A percentile compares a stretch with the other conserved stretches of the same genome.
phyloP scores from a whole-genome alignment of 2,329 filamentous ascomycete genomes.

The Pseudocercospora fuligena region DNA sequence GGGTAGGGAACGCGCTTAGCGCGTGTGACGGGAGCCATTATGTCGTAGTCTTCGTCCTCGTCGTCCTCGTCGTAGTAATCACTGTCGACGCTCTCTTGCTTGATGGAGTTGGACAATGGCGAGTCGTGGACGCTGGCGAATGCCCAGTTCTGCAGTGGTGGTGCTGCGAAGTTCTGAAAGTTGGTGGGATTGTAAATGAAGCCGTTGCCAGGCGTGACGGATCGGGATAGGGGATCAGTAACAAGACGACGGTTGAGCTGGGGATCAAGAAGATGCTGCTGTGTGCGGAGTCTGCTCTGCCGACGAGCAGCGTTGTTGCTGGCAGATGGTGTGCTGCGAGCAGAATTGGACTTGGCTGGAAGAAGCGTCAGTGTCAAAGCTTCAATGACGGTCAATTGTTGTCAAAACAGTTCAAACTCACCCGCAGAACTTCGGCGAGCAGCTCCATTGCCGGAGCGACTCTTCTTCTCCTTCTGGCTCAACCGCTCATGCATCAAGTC shows the following conservation, averaged over 20 bases:
- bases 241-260: slow-evolving; percentile 36
- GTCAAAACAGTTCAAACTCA: slow-evolving; percentile 16
- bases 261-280: slow-evolving; percentile 37
- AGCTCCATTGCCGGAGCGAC: slow-evolving; percentile 17
- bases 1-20: slow-evolving; percentile 16
- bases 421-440: slow-evolving; percentile 27
- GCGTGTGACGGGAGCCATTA: slow-evolving; percentile 10
- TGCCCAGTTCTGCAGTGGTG: slow-evolving; percentile 45
- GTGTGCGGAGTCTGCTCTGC: slow-evolving; percentile 31
- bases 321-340: slow-evolving; percentile 33
- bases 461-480: slow-evolving; percentile 71
- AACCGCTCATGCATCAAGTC: slow-evolving; percentile 77
- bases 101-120: slow-evolving; percentile 29
- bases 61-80: slow-evolving; percentile 31
- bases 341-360: slow-evolving; percentile 22
- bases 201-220: slow-evolving; percentile 32
- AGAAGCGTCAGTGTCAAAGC: slow-evolving; percentile 10
- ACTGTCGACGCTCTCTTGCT: slow-evolving; percentile 36
- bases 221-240: slow-evolving; percentile 34
- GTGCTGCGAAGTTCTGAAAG: slow-evolving; percentile 39
- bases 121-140: slow-evolving; percentile 19
- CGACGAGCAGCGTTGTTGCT: slow-evolving; percentile 16
- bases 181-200: slow-evolving; percentile 25
- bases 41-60: slow-evolving; percentile 28
- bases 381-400: slow-evolving; percentile 16